Evolutionary conservation across 352 stramenopile species (phyloP).

Genomic region (Albugo candida): DNA sequence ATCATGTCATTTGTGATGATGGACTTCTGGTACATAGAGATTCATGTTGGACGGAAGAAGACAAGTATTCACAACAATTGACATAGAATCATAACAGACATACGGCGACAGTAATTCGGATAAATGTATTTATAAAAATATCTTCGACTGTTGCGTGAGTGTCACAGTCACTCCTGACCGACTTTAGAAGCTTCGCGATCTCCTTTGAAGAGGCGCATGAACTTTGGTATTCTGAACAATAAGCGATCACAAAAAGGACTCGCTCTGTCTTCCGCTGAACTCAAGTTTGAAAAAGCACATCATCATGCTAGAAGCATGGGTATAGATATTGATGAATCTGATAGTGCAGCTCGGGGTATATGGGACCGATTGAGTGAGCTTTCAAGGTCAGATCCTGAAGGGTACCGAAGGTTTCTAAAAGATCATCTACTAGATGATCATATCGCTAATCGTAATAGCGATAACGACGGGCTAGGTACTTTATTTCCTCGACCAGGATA

Average conservation of each 20-base stretch:
- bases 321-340: constrained; percentile 36
- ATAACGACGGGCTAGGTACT: constrained; percentile 10
- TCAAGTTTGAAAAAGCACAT: constrained; percentile 37
- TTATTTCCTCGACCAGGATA: constrained; percentile 52
- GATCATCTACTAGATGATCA: constrained; percentile 38
- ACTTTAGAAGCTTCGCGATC: no score
- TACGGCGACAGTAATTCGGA: no score
- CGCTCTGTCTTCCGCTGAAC: no score
- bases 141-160: no score
- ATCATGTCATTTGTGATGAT: no score
- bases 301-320: constrained; percentile 74
- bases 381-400: constrained; percentile 34
- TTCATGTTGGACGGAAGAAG: no score
- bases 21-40: no score
- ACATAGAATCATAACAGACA: no score
- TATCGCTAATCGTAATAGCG: constrained; percentile 2
- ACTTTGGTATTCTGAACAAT: constrained; percentile 77
- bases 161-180: no score
- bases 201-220: no score
- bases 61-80: no score
- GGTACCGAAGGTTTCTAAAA: constrained; percentile 66
- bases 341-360: constrained; percentile 32
- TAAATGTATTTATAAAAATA: no score
- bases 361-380: constrained; percentile 65
- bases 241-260: constrained; percentile 20